Conservation (phyloP, 164 flowering plant species). For the Hamamelis virginiana region DNA sequence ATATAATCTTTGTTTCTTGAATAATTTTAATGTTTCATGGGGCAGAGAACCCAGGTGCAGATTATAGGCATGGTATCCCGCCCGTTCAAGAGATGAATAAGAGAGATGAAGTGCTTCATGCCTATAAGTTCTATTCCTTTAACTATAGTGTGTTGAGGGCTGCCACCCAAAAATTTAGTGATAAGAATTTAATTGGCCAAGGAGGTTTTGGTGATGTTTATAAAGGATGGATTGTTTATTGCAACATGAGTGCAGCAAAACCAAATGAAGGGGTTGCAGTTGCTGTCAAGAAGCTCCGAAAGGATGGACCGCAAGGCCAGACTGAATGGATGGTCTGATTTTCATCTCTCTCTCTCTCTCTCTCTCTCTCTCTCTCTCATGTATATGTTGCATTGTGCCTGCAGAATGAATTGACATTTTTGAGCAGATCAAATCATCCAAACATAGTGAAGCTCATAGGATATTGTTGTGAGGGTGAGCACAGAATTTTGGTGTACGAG, state of each 20-base stretch:
- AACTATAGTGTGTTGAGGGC: constrained; percentile 10
- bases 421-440: constrained; percentile 32
- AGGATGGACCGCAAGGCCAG: constrained; percentile 22
- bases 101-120: constrained; percentile 4
- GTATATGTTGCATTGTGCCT: not conserved
- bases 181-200: constrained; percentile 25
- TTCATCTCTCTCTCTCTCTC: not conserved
- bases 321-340: constrained; percentile 27
- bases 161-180: constrained; percentile 30
- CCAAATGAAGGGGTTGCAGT: constrained; percentile 18
- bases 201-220: constrained; percentile 42
- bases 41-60: not conserved
- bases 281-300: constrained; percentile 33
- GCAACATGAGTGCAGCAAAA: constrained; percentile 23
- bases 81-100: not conserved
- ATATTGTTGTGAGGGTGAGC: constrained; percentile 19
- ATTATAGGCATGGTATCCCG: not conserved
- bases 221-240: constrained; percentile 25
- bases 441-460: constrained; percentile 37
- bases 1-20: not conserved
- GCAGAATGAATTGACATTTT: constrained; percentile 29
- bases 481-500: constrained; percentile 36
- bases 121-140: constrained; percentile 6
- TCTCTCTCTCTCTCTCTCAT: not conserved
- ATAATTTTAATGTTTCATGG: not conserved